A percentile compares a stretch with the other conserved stretches of the same genome.
Evolutionary conservation across 306 rosid genomes (phyloP).

Genomic region (Begonia peltatifolia): DNA sequence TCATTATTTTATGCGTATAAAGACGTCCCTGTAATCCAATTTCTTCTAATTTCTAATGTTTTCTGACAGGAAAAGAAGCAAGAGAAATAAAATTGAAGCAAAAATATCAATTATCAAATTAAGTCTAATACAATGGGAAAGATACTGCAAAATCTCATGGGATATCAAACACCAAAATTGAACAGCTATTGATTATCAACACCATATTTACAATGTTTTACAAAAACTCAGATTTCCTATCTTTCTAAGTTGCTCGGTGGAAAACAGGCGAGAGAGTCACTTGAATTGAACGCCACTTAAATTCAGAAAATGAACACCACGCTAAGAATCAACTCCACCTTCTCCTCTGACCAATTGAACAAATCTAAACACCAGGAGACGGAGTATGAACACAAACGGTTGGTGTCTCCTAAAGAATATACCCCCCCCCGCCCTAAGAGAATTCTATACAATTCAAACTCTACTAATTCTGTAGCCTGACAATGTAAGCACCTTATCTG

Average conservation of each 20-base stretch:
- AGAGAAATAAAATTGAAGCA: no score
- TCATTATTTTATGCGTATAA: no score
- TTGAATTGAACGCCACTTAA: constrained; percentile 14
- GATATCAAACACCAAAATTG: constrained; percentile 29
- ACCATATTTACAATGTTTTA: constrained; percentile 62
- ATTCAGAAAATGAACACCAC: constrained; percentile 20
- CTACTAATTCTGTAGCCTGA: no score
- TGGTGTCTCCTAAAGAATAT: constrained; percentile 76
- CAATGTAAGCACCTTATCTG: constrained; percentile 9
- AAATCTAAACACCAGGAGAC: constrained; percentile 62
- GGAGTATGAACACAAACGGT: constrained; percentile 14
- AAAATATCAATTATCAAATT: no score
- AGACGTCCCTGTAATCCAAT: no score
- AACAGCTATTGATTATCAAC: constrained; percentile 41
- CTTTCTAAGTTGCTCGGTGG: constrained; percentile 25
- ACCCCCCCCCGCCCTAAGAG: constrained; percentile 21
- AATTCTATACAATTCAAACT: constrained; percentile 19
- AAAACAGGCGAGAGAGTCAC: constrained; percentile 24
- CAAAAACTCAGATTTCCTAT: constrained; percentile 18
- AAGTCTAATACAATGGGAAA: no score
- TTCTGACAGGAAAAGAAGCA: no score
- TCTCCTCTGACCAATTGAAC: constrained; percentile 25
- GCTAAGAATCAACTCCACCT: constrained; percentile 37
- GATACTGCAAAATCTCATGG: background rate
- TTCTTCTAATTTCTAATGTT: no score